Evolutionary conservation across 257 asterid genomes (phyloP).

Genomic region (Parsonsia alboflavescens): DNA sequence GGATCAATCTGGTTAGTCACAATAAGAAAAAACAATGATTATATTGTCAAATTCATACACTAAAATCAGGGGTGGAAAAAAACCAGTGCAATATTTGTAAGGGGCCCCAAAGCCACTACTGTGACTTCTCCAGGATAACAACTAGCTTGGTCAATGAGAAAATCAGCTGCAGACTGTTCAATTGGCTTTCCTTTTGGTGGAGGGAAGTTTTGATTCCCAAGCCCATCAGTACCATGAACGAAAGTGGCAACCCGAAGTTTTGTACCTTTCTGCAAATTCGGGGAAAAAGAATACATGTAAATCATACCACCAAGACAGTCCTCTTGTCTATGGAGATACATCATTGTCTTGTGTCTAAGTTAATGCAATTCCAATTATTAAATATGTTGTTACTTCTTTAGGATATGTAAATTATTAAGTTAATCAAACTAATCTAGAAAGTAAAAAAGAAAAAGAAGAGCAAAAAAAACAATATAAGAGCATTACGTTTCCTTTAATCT

Average conservation of each 20-base stretch:
- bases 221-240: slow-evolving; percentile 97
- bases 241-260: slow-evolving; percentile 93
- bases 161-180: slow-evolving; percentile 70
- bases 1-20: slow-evolving; percentile 12
- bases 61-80: slow-evolving; percentile 34
- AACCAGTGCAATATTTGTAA: slow-evolving; percentile 88
- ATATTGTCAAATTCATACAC: background rate
- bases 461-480: background rate
- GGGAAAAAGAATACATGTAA: background rate
- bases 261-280: slow-evolving; percentile 73
- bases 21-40: background rate
- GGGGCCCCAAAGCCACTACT: slow-evolving; percentile 96
- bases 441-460: background rate
- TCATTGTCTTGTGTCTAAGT: too few relatives aligned
- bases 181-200: slow-evolving; percentile 76
- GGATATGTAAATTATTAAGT: background rate
- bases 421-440: background rate
- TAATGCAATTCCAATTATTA: background rate
- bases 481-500: background rate
- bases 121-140: slow-evolving; percentile 81
- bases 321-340: background rate
- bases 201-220: slow-evolving; percentile 97
- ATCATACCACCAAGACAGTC: background rate
- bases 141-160: slow-evolving; percentile 65
- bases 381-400: background rate